Percentiles rank a stretch among this genome's conserved stretches.
phyloP scores from a whole-genome alignment of 257 asterid species.

The Penstemon barbatus region DNA sequence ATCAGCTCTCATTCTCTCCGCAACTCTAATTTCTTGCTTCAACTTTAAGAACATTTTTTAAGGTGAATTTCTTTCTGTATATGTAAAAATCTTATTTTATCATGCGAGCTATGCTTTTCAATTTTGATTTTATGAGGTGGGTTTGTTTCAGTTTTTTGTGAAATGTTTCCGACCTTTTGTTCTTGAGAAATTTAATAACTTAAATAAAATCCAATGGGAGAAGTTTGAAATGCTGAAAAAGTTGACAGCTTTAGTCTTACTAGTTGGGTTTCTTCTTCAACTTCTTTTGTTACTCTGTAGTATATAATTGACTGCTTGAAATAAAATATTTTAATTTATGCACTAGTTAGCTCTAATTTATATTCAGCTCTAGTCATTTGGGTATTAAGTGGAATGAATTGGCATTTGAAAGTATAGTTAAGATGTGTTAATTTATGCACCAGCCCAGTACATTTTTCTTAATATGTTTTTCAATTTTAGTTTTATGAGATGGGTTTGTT shows the following conservation, averaged over 20 bases:
- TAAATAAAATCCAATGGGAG: too few species aligned
- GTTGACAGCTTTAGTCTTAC: neutral
- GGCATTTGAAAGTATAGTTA: too few species aligned
- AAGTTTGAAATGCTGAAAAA: neutral
- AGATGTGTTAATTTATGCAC: too few species aligned
- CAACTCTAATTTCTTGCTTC: constrained; percentile 12
- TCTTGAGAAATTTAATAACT: neutral
- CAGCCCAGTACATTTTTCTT: too few species aligned
- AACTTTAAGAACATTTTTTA: constrained; percentile 21
- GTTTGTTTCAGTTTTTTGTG: neutral
- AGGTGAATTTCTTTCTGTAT: constrained; percentile 25
- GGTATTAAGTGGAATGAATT: too few species aligned
- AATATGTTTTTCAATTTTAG: neutral
- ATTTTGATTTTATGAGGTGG: constrained; percentile 13
- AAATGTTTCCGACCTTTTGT: constrained; percentile 14
- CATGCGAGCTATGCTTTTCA: neutral
- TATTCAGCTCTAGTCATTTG: too few species aligned
- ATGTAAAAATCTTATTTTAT: constrained; percentile 10
- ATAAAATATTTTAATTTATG: too few species aligned
- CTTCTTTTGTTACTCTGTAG: neutral
- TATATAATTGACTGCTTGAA: too few species aligned
- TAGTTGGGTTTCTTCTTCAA: neutral
- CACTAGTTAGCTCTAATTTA: too few species aligned
- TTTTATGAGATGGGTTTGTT: constrained; percentile 6
- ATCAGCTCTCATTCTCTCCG: constrained; percentile 5